Conservation (phyloP, 2,329 filamentous ascomycete species). For the Penicillium expansum region DNA sequence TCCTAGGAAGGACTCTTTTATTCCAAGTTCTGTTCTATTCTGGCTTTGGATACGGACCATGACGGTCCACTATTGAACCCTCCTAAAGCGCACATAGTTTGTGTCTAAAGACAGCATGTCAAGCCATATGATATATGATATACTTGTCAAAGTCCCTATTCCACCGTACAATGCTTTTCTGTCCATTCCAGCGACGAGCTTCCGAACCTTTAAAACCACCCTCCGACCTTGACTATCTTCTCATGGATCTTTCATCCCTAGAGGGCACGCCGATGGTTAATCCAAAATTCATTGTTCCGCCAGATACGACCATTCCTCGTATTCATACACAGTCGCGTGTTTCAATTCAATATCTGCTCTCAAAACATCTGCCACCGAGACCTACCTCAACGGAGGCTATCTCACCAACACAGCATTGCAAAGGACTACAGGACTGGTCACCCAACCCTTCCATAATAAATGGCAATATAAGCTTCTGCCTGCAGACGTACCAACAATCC, state of each 20-base stretch:
- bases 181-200: constrained; percentile 10
- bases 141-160: background rate
- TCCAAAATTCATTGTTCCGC: constrained; percentile 14
- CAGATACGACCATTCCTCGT: background rate
- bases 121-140: background rate
- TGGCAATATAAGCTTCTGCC: background rate
- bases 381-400: constrained; percentile 5
- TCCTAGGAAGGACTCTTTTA: background rate
- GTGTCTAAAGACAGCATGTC: constrained; percentile 15
- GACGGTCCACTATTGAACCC: constrained; percentile 9
- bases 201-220: background rate
- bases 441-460: background rate
- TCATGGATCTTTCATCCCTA: constrained; percentile 37
- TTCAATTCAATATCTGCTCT: constrained; percentile 15
- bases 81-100: constrained; percentile 8
- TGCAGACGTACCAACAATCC: background rate
- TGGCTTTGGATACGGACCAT: constrained; percentile 12
- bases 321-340: constrained; percentile 4
- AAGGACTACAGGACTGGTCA: background rate
- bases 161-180: constrained; percentile 8
- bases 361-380: constrained; percentile 17
- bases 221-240: background rate
- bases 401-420: background rate
- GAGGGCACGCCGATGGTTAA: constrained; percentile 35
- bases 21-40: background rate